Percentiles rank a stretch among this genome's conserved stretches.
Evolutionary conservation across 345 rosid species (phyloP).

Genomic region (Camelina sativa): DNA sequence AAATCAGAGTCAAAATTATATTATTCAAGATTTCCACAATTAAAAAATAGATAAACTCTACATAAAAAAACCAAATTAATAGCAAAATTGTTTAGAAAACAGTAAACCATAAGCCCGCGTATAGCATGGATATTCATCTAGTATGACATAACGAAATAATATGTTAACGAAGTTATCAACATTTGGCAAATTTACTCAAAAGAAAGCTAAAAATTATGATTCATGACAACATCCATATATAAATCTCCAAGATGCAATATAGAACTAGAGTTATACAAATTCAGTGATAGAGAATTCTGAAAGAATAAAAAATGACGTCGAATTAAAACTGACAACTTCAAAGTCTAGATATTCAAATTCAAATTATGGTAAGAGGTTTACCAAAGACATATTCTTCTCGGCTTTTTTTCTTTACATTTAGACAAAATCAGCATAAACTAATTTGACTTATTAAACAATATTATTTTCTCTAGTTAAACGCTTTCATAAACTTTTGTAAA

Average conservation of each 20-base stretch:
- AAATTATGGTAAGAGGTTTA: background rate
- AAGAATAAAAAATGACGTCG: too few species aligned
- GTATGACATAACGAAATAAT: background rate
- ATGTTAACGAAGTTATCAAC: background rate
- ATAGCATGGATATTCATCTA: too few species aligned
- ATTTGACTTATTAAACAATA: constrained; percentile 9
- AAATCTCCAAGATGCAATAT: background rate
- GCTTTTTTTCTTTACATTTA: background rate
- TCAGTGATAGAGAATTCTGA: too few species aligned
- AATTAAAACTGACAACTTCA: background rate
- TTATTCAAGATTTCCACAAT: too few species aligned
- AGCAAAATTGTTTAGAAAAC: too few species aligned
- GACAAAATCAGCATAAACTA: background rate
- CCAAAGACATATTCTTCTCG: constrained; percentile 1
- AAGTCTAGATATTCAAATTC: background rate
- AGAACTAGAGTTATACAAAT: background rate
- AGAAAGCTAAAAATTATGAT: background rate
- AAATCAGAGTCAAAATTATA: too few species aligned
- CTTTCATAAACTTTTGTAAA: background rate
- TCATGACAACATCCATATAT: background rate
- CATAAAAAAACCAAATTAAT: too few species aligned
- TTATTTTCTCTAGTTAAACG: background rate
- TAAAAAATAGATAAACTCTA: too few species aligned
- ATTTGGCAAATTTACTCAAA: background rate
- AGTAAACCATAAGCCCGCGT: too few species aligned